phyloP scores from a whole-genome alignment of 2,329 filamentous ascomycete genomes.

The Penicillium freii region DNA sequence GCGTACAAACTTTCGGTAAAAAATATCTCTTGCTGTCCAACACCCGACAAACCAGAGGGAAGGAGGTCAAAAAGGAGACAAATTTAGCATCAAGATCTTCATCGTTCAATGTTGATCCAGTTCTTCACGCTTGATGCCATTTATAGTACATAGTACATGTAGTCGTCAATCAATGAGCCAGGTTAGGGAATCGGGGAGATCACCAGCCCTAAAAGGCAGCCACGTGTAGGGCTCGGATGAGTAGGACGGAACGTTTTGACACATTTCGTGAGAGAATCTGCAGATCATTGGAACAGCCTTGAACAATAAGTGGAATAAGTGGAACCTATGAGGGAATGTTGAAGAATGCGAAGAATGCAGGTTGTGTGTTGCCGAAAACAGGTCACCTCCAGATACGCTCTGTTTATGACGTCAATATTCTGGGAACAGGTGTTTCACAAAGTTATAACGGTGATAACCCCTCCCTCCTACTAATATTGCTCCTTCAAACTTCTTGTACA shows the following conservation, averaged over 20 bases:
- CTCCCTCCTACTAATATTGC: neutral
- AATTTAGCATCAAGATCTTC: too few relatives aligned
- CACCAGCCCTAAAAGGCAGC: neutral
- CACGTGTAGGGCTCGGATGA: neutral
- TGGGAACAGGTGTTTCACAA: neutral
- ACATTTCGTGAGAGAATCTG: neutral
- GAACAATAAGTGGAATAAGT: neutral
- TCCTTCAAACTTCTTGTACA: neutral
- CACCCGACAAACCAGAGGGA: neutral
- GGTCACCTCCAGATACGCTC: neutral
- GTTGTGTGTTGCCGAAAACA: conserved; percentile 2
- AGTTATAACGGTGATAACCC: neutral
- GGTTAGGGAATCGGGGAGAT: neutral
- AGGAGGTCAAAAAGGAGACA: neutral
- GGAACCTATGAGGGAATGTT: neutral
- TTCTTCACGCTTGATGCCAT: neutral
- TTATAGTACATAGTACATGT: too few relatives aligned
- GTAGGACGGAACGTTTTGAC: neutral
- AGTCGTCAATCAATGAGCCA: neutral
- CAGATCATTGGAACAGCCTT: neutral
- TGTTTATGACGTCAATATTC: conserved; percentile 3
- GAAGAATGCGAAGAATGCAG: neutral
- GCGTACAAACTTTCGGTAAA: too few relatives aligned
- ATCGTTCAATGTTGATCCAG: too few relatives aligned
- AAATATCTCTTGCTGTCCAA: neutral